Conservation (phyloP, 2,329 filamentous ascomycete species). For the Ophiostoma sp. region DNA sequence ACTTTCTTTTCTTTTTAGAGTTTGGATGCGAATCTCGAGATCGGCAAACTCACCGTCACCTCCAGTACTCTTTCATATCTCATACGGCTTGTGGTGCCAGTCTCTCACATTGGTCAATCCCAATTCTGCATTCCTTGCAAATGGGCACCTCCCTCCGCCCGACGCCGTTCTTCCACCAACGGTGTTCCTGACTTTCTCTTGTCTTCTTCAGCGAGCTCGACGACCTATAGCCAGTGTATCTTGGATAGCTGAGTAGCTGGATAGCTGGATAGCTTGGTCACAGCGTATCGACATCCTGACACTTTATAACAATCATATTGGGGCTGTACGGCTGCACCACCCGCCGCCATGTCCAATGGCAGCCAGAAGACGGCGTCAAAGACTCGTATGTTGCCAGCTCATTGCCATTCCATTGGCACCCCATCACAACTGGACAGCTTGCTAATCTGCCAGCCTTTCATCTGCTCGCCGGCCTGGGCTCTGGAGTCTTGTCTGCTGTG, state of each 20-base stretch:
- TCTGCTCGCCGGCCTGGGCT: slow-evolving; percentile 81
- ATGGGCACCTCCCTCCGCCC: slow-evolving; percentile 18
- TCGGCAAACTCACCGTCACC: neutral
- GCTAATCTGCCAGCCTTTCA: slow-evolving; percentile 58
- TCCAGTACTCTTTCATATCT: neutral
- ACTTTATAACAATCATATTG: neutral
- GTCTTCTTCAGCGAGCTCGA: neutral
- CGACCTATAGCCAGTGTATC: neutral
- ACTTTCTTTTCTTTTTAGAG: slow-evolving; percentile 1
- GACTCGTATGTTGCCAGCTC: slow-evolving; percentile 31
- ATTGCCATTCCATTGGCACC: neutral
- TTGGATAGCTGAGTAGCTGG: neutral
- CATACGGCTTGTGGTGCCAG: neutral
- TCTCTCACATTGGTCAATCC: neutral
- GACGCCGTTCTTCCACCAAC: slow-evolving; percentile 20
- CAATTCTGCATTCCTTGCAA: slow-evolving; percentile 11
- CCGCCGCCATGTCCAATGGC: slow-evolving; percentile 35
- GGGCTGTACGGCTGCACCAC: neutral
- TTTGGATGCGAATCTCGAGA: slow-evolving; percentile 5
- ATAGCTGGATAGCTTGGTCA: neutral
- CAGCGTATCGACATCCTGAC: neutral
- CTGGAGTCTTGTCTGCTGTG: slow-evolving; percentile 80
- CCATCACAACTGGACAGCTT: neutral
- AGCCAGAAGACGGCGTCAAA: slow-evolving; percentile 34
- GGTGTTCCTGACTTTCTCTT: slow-evolving; percentile 13